Conservation (phyloP, 2,329 filamentous ascomycete species). For the Stagonosporopsis chrysanthemi region DNA sequence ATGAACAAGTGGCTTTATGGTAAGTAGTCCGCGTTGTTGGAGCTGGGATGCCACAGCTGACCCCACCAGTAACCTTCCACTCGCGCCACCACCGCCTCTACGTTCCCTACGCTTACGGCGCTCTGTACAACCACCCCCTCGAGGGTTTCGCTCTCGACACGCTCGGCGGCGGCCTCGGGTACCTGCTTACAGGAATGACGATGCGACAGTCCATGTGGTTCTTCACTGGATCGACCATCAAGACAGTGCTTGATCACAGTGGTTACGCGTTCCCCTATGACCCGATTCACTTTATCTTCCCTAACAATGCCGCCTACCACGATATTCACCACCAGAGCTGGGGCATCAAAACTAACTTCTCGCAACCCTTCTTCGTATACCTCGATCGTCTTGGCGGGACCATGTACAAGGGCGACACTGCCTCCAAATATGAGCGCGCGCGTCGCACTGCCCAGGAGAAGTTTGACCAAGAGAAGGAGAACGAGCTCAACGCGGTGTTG, state of each 20-base stretch:
- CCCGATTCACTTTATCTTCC: slow-evolving; percentile 87
- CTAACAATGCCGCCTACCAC: slow-evolving; percentile 96
- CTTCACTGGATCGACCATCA: slow-evolving; percentile 88
- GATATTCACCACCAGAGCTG: slow-evolving; percentile 99
- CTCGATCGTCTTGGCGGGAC: slow-evolving; percentile 88
- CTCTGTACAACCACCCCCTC: slow-evolving; percentile 94
- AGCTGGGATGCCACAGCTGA: slow-evolving; percentile 16
- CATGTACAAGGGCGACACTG: slow-evolving; percentile 74
- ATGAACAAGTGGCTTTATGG: slow-evolving; percentile 97
- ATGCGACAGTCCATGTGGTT: slow-evolving; percentile 86
- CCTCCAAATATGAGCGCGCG: slow-evolving; percentile 65
- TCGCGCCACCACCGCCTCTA: slow-evolving; percentile 96
- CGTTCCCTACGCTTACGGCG: slow-evolving; percentile 96
- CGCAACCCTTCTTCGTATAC: slow-evolving; percentile 92
- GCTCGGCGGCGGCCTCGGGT: slow-evolving; percentile 82
- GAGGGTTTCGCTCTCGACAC: slow-evolving; percentile 96
- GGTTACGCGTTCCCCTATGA: slow-evolving; percentile 97
- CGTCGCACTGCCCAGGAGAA: slow-evolving; percentile 64
- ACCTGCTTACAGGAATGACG: slow-evolving; percentile 83
- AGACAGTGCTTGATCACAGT: slow-evolving; percentile 97
- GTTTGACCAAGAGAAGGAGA: slow-evolving; percentile 58
- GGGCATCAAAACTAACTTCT: slow-evolving; percentile 97
- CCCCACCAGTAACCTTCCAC: slow-evolving; percentile 77
- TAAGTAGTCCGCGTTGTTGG: slow-evolving; percentile 57
- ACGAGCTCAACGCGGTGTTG: slow-evolving; percentile 27